Evolutionary conservation across 176 grass and related monocot species (phyloP).

Genomic region (Avena eriantha): DNA sequence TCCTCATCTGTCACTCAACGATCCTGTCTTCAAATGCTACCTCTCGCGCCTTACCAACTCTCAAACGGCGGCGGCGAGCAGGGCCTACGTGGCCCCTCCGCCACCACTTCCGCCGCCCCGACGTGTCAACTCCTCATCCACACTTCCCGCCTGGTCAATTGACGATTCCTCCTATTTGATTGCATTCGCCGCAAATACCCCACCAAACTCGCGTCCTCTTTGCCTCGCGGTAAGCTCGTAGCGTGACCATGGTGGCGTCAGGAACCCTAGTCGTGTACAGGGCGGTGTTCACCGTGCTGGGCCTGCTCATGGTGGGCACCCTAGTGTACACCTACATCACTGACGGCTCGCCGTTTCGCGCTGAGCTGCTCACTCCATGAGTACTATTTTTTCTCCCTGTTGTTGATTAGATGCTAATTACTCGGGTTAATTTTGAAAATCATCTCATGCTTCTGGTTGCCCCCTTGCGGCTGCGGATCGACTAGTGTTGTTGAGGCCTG

Average conservation of each 20-base stretch:
- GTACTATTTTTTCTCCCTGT: neutral
- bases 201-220: neutral
- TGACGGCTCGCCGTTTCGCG: conserved; percentile 88
- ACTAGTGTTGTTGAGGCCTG: neutral
- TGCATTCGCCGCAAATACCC: neutral
- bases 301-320: conserved; percentile 74
- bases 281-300: conserved; percentile 67
- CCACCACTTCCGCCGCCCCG: conserved; percentile 33
- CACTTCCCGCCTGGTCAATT: neutral
- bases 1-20: neutral
- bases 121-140: conserved; percentile 49
- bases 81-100: conserved; percentile 47
- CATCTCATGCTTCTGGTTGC: neutral
- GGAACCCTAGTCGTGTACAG: conserved; percentile 54
- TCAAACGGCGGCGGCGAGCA: neutral
- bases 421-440: neutral
- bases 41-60: neutral
- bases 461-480: neutral
- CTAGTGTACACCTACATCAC: conserved; percentile 73
- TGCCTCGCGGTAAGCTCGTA: neutral
- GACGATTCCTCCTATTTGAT: neutral
- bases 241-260: conserved; percentile 38
- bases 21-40: neutral
- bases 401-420: no score
- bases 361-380: conserved; percentile 81